Evolutionary conservation across 768 basidiomycete species (phyloP), one percentile per base, ranked within the genome.

Genomic region (Galerina sulciceps): DNA sequence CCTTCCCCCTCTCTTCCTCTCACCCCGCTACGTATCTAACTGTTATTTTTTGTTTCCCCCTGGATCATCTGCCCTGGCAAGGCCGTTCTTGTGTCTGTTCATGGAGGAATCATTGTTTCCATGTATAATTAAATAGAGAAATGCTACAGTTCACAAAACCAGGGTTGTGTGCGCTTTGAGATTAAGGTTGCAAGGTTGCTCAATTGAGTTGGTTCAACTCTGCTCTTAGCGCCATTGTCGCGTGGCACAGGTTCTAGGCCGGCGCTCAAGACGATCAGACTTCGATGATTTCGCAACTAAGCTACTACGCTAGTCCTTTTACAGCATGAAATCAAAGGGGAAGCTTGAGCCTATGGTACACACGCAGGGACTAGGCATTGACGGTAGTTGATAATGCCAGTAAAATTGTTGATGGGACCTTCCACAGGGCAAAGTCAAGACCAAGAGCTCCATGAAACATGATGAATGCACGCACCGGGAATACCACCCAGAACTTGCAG

Each of bases 101-200:
- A 64, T 67, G 63, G 65, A 77, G 74, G 74, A 69, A 67, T 69
- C 60, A 57, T 59, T 66, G 65, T 72, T 67, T 69, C 60, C 70
- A 70, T 78, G 75, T 79, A 79, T 73, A 71, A 74, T 69, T 67
- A 75, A 54, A 71, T 77, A 78, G 74, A 78, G 71, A 71, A 76
- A 75, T 76, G 71, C 71, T 76, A 69, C 69, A 60, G 57, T 66
- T 67, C 65, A 53, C 60, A 65, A 67, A 56, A 56, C 53, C 51
- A 35, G 26, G 34, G 52, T 35, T 41, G n/a, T 14, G 47, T 23
- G 47, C 23, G 14, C 17, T 26, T 38, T 58, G 51, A 45, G 11
- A 57, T 5, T 31, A 31, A 31, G 26, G 4, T 31, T 5, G 26
- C 8, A 31, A 2, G 26, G 8, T n/a, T n/a, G n/a, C n/a, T 31